Conservation (phyloP, 2,329 filamentous ascomycete species). For the Trichoderma asperellum region DNA sequence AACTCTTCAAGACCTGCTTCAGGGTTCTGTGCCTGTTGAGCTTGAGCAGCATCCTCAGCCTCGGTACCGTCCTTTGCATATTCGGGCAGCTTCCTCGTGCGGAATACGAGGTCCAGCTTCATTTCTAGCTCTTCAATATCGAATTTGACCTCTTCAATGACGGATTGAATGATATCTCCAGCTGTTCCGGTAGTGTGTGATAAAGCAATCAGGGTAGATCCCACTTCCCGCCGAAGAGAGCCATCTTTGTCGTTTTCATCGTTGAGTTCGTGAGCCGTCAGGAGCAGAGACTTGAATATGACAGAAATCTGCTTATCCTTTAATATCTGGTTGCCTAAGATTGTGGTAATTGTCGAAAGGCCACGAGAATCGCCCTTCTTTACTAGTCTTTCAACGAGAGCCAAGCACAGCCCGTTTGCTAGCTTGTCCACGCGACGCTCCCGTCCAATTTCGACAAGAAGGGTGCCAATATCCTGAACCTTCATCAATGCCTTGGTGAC, state of each 20-base stretch:
- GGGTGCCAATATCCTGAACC: conserved; percentile 61
- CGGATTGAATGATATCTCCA: conserved; percentile 67
- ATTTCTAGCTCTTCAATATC: conserved; percentile 77
- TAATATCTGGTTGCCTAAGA: conserved; percentile 63
- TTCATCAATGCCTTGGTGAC: conserved; percentile 72
- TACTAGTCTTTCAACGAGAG: conserved; percentile 63
- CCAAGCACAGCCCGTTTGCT: conserved; percentile 71
- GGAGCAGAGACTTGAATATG: conserved; percentile 66
- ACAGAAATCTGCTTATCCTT: conserved; percentile 66
- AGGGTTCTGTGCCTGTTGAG: conserved; percentile 45
- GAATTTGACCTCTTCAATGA: conserved; percentile 68
- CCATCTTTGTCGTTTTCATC: conserved; percentile 58
- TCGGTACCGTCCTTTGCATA: conserved; percentile 52
- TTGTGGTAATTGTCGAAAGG: conserved; percentile 62
- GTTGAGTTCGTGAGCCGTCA: conserved; percentile 62
- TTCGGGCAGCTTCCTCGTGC: conserved; percentile 57
- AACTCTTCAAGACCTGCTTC: conserved; percentile 47
- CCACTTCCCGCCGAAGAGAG: conserved; percentile 64
- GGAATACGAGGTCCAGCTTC: conserved; percentile 71
- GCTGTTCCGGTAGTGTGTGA: conserved; percentile 62
- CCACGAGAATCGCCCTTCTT: conserved; percentile 63
- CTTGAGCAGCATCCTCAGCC: conserved; percentile 35
- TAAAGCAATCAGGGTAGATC: conserved; percentile 67
- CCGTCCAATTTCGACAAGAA: conserved; percentile 64
- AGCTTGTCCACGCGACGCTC: conserved; percentile 72